Percentiles rank a stretch among this genome's conserved stretches.
Evolutionary conservation across 306 rosid species (phyloP).

Genomic region (Spatholobus suberectus): DNA sequence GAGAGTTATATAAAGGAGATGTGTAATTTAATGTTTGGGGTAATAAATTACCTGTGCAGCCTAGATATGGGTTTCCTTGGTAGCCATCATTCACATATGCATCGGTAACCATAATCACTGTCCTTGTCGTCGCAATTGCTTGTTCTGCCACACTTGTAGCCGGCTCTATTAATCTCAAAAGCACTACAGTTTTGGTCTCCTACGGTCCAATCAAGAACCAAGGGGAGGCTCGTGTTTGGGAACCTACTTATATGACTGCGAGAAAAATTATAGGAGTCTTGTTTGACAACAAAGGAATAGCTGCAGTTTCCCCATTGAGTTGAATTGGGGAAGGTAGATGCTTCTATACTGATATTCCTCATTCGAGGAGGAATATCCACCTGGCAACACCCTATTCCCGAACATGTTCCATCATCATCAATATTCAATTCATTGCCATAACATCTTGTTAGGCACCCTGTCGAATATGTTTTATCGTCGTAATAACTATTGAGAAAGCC

Average conservation of each 20-base stretch:
- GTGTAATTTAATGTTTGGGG: too few relatives aligned
- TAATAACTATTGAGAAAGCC: neutral
- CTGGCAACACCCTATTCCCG: neutral
- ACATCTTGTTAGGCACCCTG: conserved; percentile 16
- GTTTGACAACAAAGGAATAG: conserved; percentile 38
- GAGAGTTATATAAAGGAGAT: neutral
- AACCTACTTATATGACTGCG: neutral
- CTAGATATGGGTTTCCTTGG: conserved; percentile 41
- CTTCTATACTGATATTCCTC: neutral
- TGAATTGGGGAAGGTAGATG: neutral
- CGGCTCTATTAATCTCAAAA: neutral
- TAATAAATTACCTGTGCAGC: conserved; percentile 32
- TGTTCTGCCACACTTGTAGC: neutral
- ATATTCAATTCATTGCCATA: neutral
- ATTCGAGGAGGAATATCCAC: neutral
- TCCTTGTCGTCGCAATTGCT: neutral
- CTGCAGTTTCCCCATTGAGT: neutral
- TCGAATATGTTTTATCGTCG: neutral
- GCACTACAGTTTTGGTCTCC: conserved; percentile 12
- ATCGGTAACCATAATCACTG: conserved; percentile 37
- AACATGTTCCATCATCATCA: neutral
- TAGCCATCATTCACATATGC: neutral
- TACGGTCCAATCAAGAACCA: conserved; percentile 55
- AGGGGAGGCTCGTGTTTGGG: neutral
- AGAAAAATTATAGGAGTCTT: conserved; percentile 33